Evolutionary conservation across 352 stramenopile species (phyloP).

Genomic region (Pythium monospermum): DNA sequence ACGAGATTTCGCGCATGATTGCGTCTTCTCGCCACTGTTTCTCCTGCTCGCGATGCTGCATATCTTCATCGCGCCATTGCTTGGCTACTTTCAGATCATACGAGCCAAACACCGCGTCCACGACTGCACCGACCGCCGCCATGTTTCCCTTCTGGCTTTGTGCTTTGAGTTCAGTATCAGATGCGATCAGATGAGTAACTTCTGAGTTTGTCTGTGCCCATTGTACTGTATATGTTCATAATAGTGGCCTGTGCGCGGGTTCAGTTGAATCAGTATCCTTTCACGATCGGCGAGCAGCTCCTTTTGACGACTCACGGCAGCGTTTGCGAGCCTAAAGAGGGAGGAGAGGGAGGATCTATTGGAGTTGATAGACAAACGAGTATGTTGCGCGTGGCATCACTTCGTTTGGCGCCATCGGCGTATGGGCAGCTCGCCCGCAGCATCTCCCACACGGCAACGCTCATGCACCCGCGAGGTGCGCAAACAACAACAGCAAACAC

Average conservation of each 20-base stretch:
- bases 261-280: conserved; percentile 23
- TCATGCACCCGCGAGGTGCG: conserved; percentile 17
- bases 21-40: conserved; percentile 80
- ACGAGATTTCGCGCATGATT: conserved; percentile 55
- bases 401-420: not conserved
- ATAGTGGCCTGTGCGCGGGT: not conserved
- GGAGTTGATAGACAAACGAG: not conserved
- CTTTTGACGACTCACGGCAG: not conserved
- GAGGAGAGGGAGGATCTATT: too few species aligned
- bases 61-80: conserved; percentile 78
- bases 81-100: conserved; percentile 85
- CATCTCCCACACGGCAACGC: conserved; percentile 16
- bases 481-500: too few species aligned
- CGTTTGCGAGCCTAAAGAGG: too few species aligned
- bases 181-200: not conserved
- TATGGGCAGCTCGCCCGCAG: conserved; percentile 14
- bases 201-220: not conserved
- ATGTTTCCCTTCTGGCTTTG: too few species aligned
- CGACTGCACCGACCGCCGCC: conserved; percentile 52
- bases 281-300: conserved; percentile 17
- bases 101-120: conserved; percentile 76
- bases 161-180: not conserved
- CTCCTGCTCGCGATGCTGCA: conserved; percentile 65
- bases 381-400: conserved; percentile 9
- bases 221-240: conserved; percentile 3